Percentiles rank a stretch among this genome's conserved stretches.
phyloP scores from a whole-genome alignment of 441 rosid genomes.

The Populus tomentosa region DNA sequence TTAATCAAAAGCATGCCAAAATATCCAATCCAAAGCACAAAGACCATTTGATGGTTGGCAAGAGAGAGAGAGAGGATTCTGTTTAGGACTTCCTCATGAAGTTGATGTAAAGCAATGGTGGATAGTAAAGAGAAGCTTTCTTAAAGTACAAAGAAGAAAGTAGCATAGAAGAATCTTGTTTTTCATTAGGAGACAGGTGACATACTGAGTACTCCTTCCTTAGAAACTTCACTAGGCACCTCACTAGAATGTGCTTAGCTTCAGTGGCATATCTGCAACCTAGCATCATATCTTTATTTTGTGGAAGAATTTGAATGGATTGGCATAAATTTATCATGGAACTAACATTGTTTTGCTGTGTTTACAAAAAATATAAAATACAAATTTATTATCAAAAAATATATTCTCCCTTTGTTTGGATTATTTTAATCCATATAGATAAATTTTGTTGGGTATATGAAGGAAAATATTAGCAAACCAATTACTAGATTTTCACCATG shows the following conservation, averaged over 20 bases:
- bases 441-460: constrained; percentile 7
- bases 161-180: constrained; percentile 26
- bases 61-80: neutral
- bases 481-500: neutral
- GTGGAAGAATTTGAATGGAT: neutral
- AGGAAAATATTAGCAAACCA: neutral
- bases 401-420: neutral
- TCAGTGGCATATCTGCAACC: neutral
- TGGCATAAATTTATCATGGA: neutral
- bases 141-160: constrained; percentile 17
- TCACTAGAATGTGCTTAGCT: neutral
- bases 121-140: constrained; percentile 6
- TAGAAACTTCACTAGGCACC: neutral
- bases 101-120: constrained; percentile 18
- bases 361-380: neutral
- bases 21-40: neutral
- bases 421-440: neutral
- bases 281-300: neutral
- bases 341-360: neutral
- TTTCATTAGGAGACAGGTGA: constrained; percentile 20
- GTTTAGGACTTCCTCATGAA: constrained; percentile 11
- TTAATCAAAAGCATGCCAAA: neutral
- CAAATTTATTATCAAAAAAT: neutral
- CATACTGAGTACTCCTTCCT: neutral
- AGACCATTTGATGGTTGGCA: neutral